These are phyloP conservation scores for Mycena metata DNA, from an alignment of 768 basidiomycete genomes.

Conservation along the genomic window DNA sequence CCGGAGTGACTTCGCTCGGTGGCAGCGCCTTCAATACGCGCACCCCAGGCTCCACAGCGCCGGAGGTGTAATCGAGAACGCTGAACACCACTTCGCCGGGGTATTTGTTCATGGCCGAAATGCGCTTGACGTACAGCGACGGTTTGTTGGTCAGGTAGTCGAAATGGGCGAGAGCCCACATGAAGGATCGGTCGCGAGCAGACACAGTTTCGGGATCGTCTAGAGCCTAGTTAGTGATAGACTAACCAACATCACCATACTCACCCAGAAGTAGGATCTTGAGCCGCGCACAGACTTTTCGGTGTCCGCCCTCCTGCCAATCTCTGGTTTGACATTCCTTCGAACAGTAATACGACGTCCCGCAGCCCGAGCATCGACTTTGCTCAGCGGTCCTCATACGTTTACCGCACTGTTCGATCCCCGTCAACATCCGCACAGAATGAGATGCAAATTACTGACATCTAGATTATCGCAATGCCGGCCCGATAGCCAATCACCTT, in stretches of 20 bases:
- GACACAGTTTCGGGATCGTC: background rate
- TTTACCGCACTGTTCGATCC: conserved; percentile 3
- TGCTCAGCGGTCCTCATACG: background rate
- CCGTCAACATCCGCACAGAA: background rate
- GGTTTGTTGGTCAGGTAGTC: conserved; percentile 7
- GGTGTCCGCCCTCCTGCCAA: conserved; percentile 3
- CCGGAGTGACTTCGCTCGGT: background rate
- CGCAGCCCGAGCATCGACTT: conserved; percentile 1
- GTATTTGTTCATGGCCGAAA: background rate
- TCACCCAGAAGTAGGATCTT: background rate
- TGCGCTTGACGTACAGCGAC: conserved; percentile 1
- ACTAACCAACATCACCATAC: too few species aligned
- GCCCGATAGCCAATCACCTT: conserved; percentile 6
- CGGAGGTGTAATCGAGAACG: conserved; percentile 3
- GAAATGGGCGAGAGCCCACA: conserved; percentile 1
- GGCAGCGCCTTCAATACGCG: background rate
- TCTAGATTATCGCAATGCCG: conserved; percentile 1
- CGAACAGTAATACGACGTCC: conserved; percentile 6
- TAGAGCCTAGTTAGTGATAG: background rate
- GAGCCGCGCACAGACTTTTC: conserved; percentile 4
- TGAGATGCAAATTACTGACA: background rate
- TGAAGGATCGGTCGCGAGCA: conserved; percentile 6
- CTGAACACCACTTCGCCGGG: background rate
- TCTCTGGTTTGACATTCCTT: conserved; percentile 4
- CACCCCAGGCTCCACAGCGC: background rate